Evolutionary conservation across 768 basidiomycete species (phyloP).

Genomic region (Boletus subcaerulescens): DNA sequence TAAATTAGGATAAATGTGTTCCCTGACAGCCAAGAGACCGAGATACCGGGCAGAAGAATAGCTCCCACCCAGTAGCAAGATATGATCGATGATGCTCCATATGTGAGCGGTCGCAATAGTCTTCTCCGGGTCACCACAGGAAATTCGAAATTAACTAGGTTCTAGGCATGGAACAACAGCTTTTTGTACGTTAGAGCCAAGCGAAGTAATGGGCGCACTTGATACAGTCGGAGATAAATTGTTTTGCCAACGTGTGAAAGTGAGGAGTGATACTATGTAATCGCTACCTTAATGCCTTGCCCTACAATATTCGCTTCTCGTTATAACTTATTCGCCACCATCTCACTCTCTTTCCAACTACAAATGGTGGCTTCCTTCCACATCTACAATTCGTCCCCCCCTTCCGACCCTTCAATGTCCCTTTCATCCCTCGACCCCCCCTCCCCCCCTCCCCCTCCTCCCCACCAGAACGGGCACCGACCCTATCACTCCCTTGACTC

Average conservation of each 20-base stretch:
- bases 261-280: not conserved
- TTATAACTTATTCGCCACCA: not conserved
- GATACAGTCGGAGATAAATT: too few relatives aligned
- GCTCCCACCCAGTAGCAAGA: too few relatives aligned
- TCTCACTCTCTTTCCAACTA: slow-evolving; percentile 7
- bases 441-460: not conserved
- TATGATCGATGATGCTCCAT: too few relatives aligned
- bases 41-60: too few relatives aligned
- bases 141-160: too few relatives aligned
- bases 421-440: not conserved
- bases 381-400: not conserved
- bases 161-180: too few relatives aligned
- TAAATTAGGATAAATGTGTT: too few relatives aligned
- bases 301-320: not conserved
- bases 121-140: too few relatives aligned
- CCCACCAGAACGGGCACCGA: not conserved
- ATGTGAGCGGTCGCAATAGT: too few relatives aligned
- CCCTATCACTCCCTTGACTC: slow-evolving; percentile 11
- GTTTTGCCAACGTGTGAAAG: not conserved
- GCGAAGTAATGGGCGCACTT: too few relatives aligned
- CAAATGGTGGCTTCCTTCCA: not conserved
- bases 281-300: not conserved
- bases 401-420: not conserved
- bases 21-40: too few relatives aligned
- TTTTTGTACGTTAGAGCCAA: too few relatives aligned